Percentiles rank a stretch among this genome's conserved stretches.
Evolutionary conservation across 176 grass and related monocot species (phyloP).

Genomic region (Rhynchospora breviuscula): DNA sequence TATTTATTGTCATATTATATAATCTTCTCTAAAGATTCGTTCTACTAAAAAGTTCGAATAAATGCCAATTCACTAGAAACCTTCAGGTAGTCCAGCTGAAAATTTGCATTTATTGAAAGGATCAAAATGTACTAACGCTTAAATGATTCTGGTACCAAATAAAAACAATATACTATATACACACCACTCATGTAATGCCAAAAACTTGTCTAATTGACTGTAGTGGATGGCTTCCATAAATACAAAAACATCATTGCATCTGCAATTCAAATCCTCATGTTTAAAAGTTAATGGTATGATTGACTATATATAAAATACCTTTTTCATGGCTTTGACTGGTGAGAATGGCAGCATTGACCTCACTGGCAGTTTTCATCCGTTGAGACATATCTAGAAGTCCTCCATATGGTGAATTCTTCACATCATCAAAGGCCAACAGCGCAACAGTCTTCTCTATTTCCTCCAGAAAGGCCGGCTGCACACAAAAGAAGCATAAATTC

Average conservation of each 20-base stretch:
- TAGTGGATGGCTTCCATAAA: not conserved
- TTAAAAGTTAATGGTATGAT: not conserved
- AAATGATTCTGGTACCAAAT: not conserved
- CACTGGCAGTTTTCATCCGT: constrained; percentile 84
- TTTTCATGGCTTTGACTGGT: constrained; percentile 98
- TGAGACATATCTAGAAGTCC: constrained; percentile 90
- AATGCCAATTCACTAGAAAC: not conserved
- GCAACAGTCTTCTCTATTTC: constrained; percentile 95
- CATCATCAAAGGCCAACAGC: constrained; percentile 84
- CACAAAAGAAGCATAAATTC: not conserved
- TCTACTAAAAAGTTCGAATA: not conserved
- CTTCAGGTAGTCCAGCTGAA: not conserved
- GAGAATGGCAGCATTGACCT: constrained; percentile 95
- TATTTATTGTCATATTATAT: not conserved
- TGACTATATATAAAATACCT: constrained; percentile 43
- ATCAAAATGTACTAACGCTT: not conserved
- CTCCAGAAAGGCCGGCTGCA: constrained; percentile 82
- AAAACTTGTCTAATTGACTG: not conserved
- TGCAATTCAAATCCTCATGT: not conserved
- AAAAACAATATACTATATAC: not conserved
- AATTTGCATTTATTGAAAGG: not conserved
- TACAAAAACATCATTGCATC: not conserved
- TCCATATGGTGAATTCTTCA: constrained; percentile 87
- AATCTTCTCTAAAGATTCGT: not conserved
- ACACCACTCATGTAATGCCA: too few species aligned